Evolutionary conservation across 2,329 filamentous ascomycete species (phyloP), one percentile per base, ranked within the genome.

Genomic region (Phaeoacremonium minimum): DNA sequence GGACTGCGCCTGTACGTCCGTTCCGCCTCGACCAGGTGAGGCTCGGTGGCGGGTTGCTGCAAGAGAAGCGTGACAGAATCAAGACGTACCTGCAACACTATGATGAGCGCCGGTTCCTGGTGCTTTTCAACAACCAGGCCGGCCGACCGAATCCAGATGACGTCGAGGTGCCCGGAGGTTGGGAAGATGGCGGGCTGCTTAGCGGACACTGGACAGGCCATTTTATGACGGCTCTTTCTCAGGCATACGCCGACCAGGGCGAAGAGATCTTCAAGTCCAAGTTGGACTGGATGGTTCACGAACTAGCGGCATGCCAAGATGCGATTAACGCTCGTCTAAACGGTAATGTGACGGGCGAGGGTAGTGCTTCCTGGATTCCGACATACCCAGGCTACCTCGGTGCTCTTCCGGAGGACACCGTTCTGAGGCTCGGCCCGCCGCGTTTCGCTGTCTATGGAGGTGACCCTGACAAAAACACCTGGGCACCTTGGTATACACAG

Each of bases 141-240:
- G 50, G 49, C 3, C 44, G 54, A 15, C 38, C 53, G 14, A 58
- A 57, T 32, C 50, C 54, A 0, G 41, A 34, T 1, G 51, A 42
- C 3, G 38, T 58, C 20, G 26, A 37, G 15, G 32, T 47, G 4
- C 55, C 55, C 2, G 55, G 55, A 3, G 55, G 54, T 4, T 60
- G 55, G 57, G 55, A 58, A 29, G 52, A 58, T n/a, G 55, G 55
- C 6, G 55, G 55, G 3, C 42, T 57, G n/a, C 43, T 58, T 28
- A 58, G 55, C 26, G 55, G 55, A 5, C 55, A 58, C 39, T 58
- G 55, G 55, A 44, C 55, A 1, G 55, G 55, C 12, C 55, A 58
- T 29, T 58, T 45, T 38, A 52, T 58, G 55, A 55, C 55, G 4
- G 50, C 50, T 9, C 45, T 54, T 17, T 55, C 51, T 12, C 53